Percentiles rank a stretch among this genome's conserved stretches.
Conservation (phyloP, 805 yeast species). For the Brettanomyces sp. region DNA sequence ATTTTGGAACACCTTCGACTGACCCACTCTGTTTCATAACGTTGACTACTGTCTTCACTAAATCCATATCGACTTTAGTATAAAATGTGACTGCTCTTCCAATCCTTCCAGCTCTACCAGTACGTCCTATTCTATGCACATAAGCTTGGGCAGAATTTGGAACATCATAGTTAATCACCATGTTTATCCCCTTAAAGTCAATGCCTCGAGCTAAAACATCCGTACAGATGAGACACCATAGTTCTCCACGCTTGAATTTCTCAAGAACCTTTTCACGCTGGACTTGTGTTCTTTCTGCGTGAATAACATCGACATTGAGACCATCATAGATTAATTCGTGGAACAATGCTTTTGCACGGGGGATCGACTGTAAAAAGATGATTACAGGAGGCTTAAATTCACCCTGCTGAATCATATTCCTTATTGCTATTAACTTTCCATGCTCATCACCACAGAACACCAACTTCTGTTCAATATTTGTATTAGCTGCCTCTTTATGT, state of each 20-base stretch:
- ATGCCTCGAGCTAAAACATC: constrained; percentile 96
- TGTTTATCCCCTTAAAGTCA: constrained; percentile 90
- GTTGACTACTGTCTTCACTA: constrained; percentile 76
- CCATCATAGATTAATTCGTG: constrained; percentile 90
- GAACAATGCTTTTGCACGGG: constrained; percentile 89
- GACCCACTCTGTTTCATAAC: constrained; percentile 93
- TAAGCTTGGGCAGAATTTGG: constrained; percentile 91
- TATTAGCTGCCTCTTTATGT: constrained; percentile 86
- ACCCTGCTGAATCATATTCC: constrained; percentile 78
- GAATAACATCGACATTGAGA: constrained; percentile 89
- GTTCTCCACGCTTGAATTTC: constrained; percentile 77
- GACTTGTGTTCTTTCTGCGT: constrained; percentile 82
- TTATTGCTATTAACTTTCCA: constrained; percentile 86
- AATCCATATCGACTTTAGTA: constrained; percentile 76
- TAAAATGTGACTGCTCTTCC: constrained; percentile 90
- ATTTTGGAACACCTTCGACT: constrained; percentile 49
- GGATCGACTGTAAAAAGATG: constrained; percentile 83
- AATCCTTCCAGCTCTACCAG: constrained; percentile 86
- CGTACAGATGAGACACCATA: constrained; percentile 95
- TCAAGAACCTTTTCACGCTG: constrained; percentile 84
- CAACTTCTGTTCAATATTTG: constrained; percentile 71
- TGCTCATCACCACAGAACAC: constrained; percentile 88
- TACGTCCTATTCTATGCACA: constrained; percentile 97
- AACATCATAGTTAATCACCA: constrained; percentile 93
- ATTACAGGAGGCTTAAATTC: constrained; percentile 89